Base-by-base conservation (phyloP, 768 basidiomycete genomes). In the Lactarius vividus region DNA sequence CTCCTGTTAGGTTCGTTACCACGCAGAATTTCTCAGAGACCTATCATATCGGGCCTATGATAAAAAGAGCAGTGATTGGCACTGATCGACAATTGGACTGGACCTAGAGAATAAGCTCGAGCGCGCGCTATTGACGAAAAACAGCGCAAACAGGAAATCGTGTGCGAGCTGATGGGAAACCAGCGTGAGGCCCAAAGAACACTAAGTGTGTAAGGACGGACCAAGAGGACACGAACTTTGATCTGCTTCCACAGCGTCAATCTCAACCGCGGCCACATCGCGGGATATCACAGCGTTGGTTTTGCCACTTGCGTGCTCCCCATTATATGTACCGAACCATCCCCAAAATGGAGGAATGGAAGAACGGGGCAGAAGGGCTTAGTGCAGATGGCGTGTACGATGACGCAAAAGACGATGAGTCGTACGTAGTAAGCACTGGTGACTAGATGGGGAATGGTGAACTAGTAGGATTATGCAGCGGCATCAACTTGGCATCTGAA, bases 291-390 rank as follows among this genome's bases (percentile, higher is more conserved):
- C 39, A 20, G 29, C 52, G 58, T 67, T 57, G 6, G 57, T 28
- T 40, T 67, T 67, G 52, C 59, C 66, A 18, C 61, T 57, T 44
- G 49, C 53, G 15, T 67, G 57, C 39, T 67, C 60, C 52, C 55
- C 66, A 40, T 55, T 62, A 42, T 59, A 63, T 46, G 61, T 44
- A 4, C 58, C 75, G 65, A 77, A 28, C 62, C 65, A 33, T 78
- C 79, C 59, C 74, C 71, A 35, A 67, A 65, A 26, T 72, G 60
- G 15, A 68, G 57, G 72, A 89, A 88, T 11, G 84, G 75, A 88
- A 85, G 77, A 88, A 89, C 15, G 88, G 88, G 15, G 87, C 89
- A 13, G 86, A 83, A 20, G 88, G 88, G 72, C 87, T 89, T 62
- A 88, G 79, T 35, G 85, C 87, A 40, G 85, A 83, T 18, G 86